Conservation (phyloP, 495 filamentous ascomycete species). For the Emericellopsis terricola region DNA sequence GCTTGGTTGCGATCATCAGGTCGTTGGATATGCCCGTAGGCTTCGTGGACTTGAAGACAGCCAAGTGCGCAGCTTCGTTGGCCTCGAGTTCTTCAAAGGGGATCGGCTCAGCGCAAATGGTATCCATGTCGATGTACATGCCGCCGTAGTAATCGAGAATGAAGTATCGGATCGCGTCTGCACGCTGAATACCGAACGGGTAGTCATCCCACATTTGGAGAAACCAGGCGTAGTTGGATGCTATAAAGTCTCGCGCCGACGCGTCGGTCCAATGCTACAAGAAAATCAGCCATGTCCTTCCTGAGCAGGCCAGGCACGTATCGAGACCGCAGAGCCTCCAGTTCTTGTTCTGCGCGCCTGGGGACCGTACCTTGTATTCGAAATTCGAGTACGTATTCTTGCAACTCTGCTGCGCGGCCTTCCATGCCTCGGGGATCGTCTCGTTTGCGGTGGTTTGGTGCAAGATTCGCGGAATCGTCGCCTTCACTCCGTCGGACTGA, state of each 20-base stretch:
- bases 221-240: conserved; percentile 63
- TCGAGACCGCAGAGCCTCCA: too few relatives aligned
- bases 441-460: conserved; percentile 49
- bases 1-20: not conserved
- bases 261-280: conserved; percentile 66
- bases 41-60: conserved; percentile 1
- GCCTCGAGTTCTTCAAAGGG: not conserved
- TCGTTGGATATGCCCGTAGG: conserved; percentile 1
- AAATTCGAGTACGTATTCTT: conserved; percentile 58
- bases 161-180: conserved; percentile 75
- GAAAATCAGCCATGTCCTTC: not conserved
- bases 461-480: conserved; percentile 63
- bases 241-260: conserved; percentile 57
- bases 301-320: not conserved
- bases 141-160: conserved; percentile 65
- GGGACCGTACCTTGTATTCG: conserved; percentile 52
- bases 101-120: conserved; percentile 26
- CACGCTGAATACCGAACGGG: conserved; percentile 61
- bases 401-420: conserved; percentile 54
- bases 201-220: conserved; percentile 66
- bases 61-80: not conserved
- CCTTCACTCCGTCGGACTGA: not conserved
- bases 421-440: conserved; percentile 57
- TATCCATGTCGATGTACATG: conserved; percentile 76
- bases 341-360: too few relatives aligned